Percentiles rank a stretch among this genome's conserved stretches.
Evolutionary conservation across 169 alveolate species (phyloP).

Genomic region (Amoebophrya sp.): DNA sequence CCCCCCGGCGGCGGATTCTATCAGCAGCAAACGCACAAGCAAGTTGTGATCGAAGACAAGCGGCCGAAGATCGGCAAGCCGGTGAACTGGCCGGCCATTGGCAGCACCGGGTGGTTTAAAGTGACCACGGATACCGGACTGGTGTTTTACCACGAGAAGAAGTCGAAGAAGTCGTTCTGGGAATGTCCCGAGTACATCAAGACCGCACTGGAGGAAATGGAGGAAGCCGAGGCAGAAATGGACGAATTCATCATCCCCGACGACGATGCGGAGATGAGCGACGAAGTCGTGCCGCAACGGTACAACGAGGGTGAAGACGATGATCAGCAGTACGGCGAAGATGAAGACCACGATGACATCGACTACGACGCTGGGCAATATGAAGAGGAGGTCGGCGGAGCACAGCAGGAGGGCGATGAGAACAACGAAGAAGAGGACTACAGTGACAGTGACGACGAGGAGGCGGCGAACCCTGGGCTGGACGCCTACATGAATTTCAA

Average conservation of each 20-base stretch:
- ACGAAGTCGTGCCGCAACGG: neutral
- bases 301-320: neutral
- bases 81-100: neutral
- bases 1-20: too few relatives aligned
- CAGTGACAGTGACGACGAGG: neutral
- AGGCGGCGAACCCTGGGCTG: neutral
- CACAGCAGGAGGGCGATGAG: neutral
- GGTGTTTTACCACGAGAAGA: neutral
- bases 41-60: neutral
- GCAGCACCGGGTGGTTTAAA: neutral
- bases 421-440: neutral
- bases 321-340: neutral
- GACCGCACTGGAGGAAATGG: neutral
- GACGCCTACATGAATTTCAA: neutral
- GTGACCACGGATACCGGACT: neutral
- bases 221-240: neutral
- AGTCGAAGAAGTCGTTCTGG: neutral
- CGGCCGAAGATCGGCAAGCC: neutral
- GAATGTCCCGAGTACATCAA: neutral
- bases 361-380: too few relatives aligned
- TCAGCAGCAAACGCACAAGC: too few relatives aligned
- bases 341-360: neutral
- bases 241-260: constrained; percentile 1
- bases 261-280: neutral
- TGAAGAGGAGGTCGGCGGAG: neutral